These are phyloP conservation scores for Monosporozyma aerobia DNA, from an alignment of 805 yeast genomes.

Conservation along the genomic window DNA sequence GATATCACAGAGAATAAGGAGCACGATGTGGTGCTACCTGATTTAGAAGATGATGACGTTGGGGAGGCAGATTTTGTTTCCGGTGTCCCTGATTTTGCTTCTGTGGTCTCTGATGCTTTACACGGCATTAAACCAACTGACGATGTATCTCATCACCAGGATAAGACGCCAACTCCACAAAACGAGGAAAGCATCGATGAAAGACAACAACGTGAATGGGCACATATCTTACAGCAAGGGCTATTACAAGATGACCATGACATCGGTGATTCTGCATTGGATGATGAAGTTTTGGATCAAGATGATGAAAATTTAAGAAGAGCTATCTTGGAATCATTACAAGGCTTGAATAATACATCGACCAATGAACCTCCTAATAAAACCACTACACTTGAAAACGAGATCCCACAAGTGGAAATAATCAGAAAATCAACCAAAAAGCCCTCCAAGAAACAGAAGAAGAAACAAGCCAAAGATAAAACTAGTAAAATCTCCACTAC, in stretches of 20 bases:
- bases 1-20: not conserved
- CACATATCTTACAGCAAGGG: constrained; percentile 24
- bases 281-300: constrained; percentile 18
- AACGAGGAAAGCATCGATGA: constrained; percentile 2
- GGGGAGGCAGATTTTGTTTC: constrained; percentile 28
- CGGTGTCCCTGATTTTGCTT: constrained; percentile 33
- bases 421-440: constrained; percentile 7
- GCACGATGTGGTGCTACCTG: constrained; percentile 15
- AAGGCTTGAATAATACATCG: constrained; percentile 11
- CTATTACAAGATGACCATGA: constrained; percentile 13
- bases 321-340: constrained; percentile 27
- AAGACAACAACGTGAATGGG: constrained; percentile 21
- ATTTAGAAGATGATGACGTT: constrained; percentile 22
- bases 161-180: not conserved
- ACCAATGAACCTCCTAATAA: constrained; percentile 11
- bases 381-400: constrained; percentile 1
- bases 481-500: constrained; percentile 2
- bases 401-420: not conserved
- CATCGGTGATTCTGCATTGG: not conserved
- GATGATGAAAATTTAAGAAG: constrained; percentile 28
- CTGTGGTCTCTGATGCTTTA: constrained; percentile 35
- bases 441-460: constrained; percentile 15
- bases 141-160: not conserved
- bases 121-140: constrained; percentile 15
- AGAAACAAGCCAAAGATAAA: constrained; percentile 10